Conservation (phyloP, 1,139 yeast genomes). For the Pichia sp. region DNA sequence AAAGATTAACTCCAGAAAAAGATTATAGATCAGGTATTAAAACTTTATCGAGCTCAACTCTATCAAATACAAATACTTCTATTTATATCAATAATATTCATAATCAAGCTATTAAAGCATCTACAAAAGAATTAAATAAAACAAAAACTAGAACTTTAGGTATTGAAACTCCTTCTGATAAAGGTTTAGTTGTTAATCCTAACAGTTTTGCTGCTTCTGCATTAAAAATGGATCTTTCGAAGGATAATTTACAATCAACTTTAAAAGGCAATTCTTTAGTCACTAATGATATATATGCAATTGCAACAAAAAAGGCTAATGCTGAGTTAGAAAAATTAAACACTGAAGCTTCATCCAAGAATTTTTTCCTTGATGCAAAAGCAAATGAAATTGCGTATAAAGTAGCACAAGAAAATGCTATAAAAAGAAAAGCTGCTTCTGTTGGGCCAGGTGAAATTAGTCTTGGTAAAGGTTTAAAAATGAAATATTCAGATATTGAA, state of each 20-base stretch:
- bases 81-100: conserved; percentile 16
- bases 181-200: conserved; percentile 15
- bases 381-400: conserved; percentile 31
- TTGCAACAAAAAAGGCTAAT: conserved; percentile 57
- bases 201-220: conserved; percentile 28
- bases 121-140: conserved; percentile 8
- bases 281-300: conserved; percentile 50
- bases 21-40: conserved; percentile 15
- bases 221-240: conserved; percentile 24
- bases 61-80: conserved; percentile 5
- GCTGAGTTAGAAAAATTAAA: conserved; percentile 40
- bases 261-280: conserved; percentile 35
- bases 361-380: conserved; percentile 28
- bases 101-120: conserved; percentile 14
- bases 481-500: conserved; percentile 71
- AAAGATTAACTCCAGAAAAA: conserved; percentile 30
- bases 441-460: conserved; percentile 31
- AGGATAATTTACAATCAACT: conserved; percentile 26
- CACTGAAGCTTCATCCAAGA: conserved; percentile 35
- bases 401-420: conserved; percentile 63
- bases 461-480: conserved; percentile 83
- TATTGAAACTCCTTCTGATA: conserved; percentile 17
- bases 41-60: conserved; percentile 1
- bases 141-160: conserved; percentile 12
- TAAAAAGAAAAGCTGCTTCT: conserved; percentile 44